phyloP scores from a whole-genome alignment of 139 green algal species.

The Nannochloris sp. region DNA sequence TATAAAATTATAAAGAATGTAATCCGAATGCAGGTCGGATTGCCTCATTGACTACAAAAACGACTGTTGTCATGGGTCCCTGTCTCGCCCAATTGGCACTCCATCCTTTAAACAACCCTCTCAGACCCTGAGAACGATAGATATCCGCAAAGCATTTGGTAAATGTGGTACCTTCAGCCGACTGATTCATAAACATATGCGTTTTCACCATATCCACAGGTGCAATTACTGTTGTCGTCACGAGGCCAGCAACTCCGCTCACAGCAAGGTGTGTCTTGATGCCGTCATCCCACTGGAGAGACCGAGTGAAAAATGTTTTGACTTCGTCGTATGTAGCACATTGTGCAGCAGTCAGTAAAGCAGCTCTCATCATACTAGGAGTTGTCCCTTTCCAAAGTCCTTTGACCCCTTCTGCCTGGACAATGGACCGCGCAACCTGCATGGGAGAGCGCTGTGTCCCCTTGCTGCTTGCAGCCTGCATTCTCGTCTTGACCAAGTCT shows the following conservation, averaged over 20 bases:
- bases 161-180: constrained; percentile 6
- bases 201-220: constrained; percentile 86
- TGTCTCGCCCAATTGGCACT: constrained; percentile 51
- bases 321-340: constrained; percentile 79
- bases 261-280: constrained; percentile 47
- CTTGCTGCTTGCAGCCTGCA: constrained; percentile 30
- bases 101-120: constrained; percentile 47
- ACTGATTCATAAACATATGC: constrained; percentile 20
- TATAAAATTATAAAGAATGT: background rate
- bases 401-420: constrained; percentile 46
- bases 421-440: constrained; percentile 36
- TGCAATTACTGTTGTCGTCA: constrained; percentile 78
- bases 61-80: constrained; percentile 62
- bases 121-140: constrained; percentile 27
- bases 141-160: constrained; percentile 27
- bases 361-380: constrained; percentile 52
- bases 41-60: constrained; percentile 51
- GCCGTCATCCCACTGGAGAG: constrained; percentile 43
- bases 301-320: constrained; percentile 36
- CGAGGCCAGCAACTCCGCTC: constrained; percentile 67
- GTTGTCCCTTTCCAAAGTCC: constrained; percentile 74
- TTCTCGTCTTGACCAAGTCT: constrained; percentile 65
- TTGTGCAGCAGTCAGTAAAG: constrained; percentile 71
- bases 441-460: constrained; percentile 4
- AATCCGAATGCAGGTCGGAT: constrained; percentile 7